Base-by-base conservation (phyloP, 441 rosid species). In the Gossypium trilobum region DNA sequence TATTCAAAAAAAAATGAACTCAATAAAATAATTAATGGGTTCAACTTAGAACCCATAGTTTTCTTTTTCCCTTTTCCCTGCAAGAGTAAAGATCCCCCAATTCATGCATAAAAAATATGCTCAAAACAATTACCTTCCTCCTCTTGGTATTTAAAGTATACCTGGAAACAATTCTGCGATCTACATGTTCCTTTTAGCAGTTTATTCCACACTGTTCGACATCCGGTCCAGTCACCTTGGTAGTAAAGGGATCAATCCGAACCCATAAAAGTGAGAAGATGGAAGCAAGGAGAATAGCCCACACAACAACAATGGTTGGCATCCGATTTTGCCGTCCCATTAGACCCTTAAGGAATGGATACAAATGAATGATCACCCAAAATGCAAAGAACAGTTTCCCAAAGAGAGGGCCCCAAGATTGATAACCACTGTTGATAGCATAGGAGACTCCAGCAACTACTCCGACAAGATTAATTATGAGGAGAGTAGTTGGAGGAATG, bases 281-380 rank as follows among this genome's bases (percentile, higher is more conserved):
- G 2, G 98, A 90, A 11, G 98, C 97, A n/a, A 91, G 86, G 4
- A 90, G 92, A 75, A 91, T 81, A 0, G 96, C 88, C 97, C 97
- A 91, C 57, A 91, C 95, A 17, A 94, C 87, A 2, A 94, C 93
- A 44, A 94, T 94, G 61, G 97, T 94, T 0, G 98, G 98, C 23
- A 87, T 94, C 25, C 97, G 86, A 81, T 94, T 90, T 74, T 94
- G 98, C 29, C 91, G 82, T 14, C 98, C 97, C 96, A 94, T 89
- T 64, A 94, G 80, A 82, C 97, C 98, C 82, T 94, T 94, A 11
- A 94, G 96, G 91, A 90, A 94, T 0, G 98, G 97, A 80, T 94
- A 92, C n/a, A 94, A 85, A 78, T 94, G 98, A 73, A 94, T 23
- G 50, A 94, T 94, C 88, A 94, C 98, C 98, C 98, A 94, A 56